These are phyloP conservation scores for Kingdonia uniflora DNA, from an alignment of 164 flowering plant genomes.

Conservation along the genomic window DNA sequence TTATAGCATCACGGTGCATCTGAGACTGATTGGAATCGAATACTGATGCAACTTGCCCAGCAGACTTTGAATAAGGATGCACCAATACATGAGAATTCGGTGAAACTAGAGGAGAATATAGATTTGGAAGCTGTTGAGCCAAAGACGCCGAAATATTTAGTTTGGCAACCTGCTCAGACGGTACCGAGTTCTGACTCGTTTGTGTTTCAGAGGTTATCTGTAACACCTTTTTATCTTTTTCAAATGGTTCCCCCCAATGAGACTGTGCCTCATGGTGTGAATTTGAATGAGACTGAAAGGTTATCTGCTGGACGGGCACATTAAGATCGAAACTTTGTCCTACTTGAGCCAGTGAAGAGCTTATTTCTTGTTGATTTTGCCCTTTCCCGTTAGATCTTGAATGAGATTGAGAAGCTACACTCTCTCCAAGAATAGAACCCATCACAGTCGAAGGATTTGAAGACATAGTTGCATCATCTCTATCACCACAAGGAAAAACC, in stretches of 20 bases:
- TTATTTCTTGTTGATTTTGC: conserved; percentile 4
- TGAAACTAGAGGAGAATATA: conserved; percentile 33
- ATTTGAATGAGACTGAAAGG: conserved; percentile 11
- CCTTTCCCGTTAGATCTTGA: conserved; percentile 8
- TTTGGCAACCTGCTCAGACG: conserved; percentile 31
- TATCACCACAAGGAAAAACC: conserved; percentile 2
- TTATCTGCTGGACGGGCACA: conserved; percentile 7
- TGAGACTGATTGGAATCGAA: conserved; percentile 12
- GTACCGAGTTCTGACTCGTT: conserved; percentile 17
- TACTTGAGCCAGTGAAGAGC: conserved; percentile 4
- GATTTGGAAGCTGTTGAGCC: conserved; percentile 50
- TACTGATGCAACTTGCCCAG: conserved; percentile 11
- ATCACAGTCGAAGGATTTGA: conserved; percentile 10
- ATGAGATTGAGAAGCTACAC: conserved; percentile 4
- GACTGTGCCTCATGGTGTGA: conserved; percentile 8
- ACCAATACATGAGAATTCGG: conserved; percentile 13
- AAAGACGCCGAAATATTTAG: conserved; percentile 40
- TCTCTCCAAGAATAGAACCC: conserved; percentile 2
- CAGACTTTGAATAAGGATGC: conserved; percentile 18
- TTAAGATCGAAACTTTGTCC: conserved; percentile 11
- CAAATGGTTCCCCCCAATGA: conserved; percentile 11
- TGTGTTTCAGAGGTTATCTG: conserved; percentile 17
- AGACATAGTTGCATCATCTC: neutral
- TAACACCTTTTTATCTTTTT: conserved; percentile 11
- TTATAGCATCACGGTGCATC: no score